Conservation (phyloP, 192 early-diverging fungal genomes). For the Tieghemiomyces parasiticus region DNA sequence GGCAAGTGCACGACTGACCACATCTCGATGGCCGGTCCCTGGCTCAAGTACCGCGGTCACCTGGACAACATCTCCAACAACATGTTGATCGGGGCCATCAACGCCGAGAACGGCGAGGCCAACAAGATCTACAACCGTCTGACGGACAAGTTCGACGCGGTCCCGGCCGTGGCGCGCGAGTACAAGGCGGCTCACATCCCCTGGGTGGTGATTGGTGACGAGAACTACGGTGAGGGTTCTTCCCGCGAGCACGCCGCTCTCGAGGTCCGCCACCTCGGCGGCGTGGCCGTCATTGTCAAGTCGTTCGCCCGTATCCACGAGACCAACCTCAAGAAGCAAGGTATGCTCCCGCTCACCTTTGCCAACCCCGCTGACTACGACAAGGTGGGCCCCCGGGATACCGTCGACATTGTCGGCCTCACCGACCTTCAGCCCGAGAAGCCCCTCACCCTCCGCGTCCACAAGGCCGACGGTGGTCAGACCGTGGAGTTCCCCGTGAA, state of each 20-base stretch:
- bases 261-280: slow-evolving; percentile 90
- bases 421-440: slow-evolving; percentile 66
- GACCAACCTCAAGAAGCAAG: slow-evolving; percentile 99
- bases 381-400: slow-evolving; percentile 72
- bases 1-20: slow-evolving; percentile 99
- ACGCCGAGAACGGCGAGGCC: slow-evolving; percentile 69
- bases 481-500: slow-evolving; percentile 68
- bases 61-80: slow-evolving; percentile 98
- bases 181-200: slow-evolving; percentile 78
- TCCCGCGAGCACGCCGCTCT: slow-evolving; percentile 98
- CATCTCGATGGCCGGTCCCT: slow-evolving; percentile 86
- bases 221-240: slow-evolving; percentile 99
- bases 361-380: slow-evolving; percentile 89
- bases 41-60: slow-evolving; percentile 94
- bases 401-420: slow-evolving; percentile 79
- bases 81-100: slow-evolving; percentile 96
- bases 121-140: slow-evolving; percentile 58
- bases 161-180: slow-evolving; percentile 84
- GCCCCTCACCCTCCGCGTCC: slow-evolving; percentile 67
- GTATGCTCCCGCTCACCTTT: slow-evolving; percentile 92
- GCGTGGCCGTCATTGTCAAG: slow-evolving; percentile 86
- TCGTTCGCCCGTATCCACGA: slow-evolving; percentile 99
- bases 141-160: slow-evolving; percentile 68
- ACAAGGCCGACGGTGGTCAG: slow-evolving; percentile 67
- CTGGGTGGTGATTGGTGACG: slow-evolving; percentile 97